Conservation (phyloP, 2,329 filamentous ascomycete species). For the Aspergillus jensenii region DNA sequence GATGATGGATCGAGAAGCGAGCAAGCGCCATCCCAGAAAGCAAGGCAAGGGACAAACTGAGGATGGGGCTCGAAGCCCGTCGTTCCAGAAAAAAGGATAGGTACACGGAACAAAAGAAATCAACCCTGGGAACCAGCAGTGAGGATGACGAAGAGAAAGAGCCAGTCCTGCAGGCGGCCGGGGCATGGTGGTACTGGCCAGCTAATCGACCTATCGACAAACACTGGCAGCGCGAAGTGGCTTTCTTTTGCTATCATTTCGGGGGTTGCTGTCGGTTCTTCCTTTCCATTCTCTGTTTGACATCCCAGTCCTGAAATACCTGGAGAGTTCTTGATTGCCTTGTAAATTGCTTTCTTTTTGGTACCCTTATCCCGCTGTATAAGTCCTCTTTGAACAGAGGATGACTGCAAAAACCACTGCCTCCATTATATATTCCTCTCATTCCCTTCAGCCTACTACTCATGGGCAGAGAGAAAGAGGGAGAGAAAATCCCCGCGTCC, state of each 20-base stretch:
- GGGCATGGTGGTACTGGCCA: slow-evolving; percentile 24
- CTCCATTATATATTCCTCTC: slow-evolving; percentile 3
- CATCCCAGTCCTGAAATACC: slow-evolving; percentile 1
- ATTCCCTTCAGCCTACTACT: neutral
- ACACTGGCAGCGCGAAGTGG: slow-evolving; percentile 18
- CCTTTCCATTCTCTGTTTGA: slow-evolving; percentile 4
- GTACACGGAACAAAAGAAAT: slow-evolving; percentile 6
- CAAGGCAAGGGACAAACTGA: neutral
- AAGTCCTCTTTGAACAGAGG: slow-evolving; percentile 3
- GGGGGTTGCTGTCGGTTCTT: neutral
- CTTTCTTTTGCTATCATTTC: slow-evolving; percentile 7
- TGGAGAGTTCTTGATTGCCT: neutral
- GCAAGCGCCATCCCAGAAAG: neutral
- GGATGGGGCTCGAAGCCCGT: neutral
- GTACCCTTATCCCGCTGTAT: slow-evolving; percentile 5
- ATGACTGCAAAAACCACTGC: neutral
- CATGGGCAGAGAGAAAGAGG: neutral
- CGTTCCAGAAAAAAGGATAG: slow-evolving; percentile 7
- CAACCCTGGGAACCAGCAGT: slow-evolving; percentile 7
- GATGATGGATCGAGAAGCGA: slow-evolving; percentile 3
- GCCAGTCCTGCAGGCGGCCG: slow-evolving; percentile 25
- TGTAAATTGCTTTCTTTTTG: slow-evolving; percentile 6
- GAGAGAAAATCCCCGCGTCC: slow-evolving; percentile 5
- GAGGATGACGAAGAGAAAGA: slow-evolving; percentile 11
- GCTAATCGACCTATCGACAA: slow-evolving; percentile 24